These are phyloP conservation scores for Xylaria sp. DNA, from an alignment of 2,329 filamentous ascomycete species.

Conservation along the genomic window DNA sequence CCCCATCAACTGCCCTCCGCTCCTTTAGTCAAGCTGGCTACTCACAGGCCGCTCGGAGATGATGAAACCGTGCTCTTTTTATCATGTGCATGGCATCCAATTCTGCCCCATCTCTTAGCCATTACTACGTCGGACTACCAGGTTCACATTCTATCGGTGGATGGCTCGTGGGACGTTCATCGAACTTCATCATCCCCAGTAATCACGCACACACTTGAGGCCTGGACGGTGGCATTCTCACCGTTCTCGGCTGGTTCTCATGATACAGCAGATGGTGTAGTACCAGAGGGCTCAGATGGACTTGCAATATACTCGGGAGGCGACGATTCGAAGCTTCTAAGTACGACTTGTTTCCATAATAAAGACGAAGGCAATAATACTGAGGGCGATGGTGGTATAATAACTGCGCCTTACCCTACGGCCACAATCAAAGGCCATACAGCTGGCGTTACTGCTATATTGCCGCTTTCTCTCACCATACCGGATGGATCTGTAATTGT, in stretches of 20 bases:
- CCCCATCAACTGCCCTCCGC: slow-evolving; percentile 15
- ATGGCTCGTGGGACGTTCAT: slow-evolving; percentile 48
- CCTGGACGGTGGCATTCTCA: slow-evolving; percentile 74
- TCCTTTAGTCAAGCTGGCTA: slow-evolving; percentile 46
- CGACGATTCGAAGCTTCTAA: slow-evolving; percentile 71
- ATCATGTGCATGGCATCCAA: slow-evolving; percentile 76
- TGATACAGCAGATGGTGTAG: neutral
- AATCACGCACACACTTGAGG: slow-evolving; percentile 65
- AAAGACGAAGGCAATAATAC: slow-evolving; percentile 5
- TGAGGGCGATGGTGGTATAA: slow-evolving; percentile 20
- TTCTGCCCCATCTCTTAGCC: slow-evolving; percentile 59
- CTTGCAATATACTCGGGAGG: slow-evolving; percentile 70
- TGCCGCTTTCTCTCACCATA: slow-evolving; percentile 63
- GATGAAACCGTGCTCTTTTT: slow-evolving; percentile 68
- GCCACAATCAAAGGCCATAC: slow-evolving; percentile 61
- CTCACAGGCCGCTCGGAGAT: slow-evolving; percentile 54
- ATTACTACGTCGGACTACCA: slow-evolving; percentile 73
- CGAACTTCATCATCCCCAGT: slow-evolving; percentile 45
- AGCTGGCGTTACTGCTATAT: slow-evolving; percentile 87
- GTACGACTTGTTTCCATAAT: slow-evolving; percentile 43
- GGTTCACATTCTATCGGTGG: slow-evolving; percentile 61
- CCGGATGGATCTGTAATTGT: slow-evolving; percentile 61
- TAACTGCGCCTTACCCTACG: slow-evolving; percentile 33
- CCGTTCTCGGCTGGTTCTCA: slow-evolving; percentile 32
- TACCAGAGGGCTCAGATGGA: slow-evolving; percentile 17